Percentiles rank a stretch among this genome's conserved stretches.
Conservation (phyloP, 2,329 filamentous ascomycete species). For the Beauveria varroae region DNA sequence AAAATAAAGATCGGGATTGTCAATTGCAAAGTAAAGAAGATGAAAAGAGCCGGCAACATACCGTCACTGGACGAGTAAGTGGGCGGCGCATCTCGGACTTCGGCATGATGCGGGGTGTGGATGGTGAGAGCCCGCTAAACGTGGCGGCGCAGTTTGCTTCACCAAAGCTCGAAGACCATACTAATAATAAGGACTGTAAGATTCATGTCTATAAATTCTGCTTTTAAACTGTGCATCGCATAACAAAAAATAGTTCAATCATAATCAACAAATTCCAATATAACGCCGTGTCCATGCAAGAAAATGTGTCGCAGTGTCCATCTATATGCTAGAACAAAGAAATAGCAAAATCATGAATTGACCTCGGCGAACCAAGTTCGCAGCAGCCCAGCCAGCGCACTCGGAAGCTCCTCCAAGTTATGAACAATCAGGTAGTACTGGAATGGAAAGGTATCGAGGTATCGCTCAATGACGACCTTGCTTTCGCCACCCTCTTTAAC, state of each 20-base stretch:
- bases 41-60: neutral
- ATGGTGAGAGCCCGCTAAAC: neutral
- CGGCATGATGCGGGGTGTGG: neutral
- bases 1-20: no score
- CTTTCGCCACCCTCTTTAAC: conserved; percentile 57
- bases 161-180: neutral
- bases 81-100: neutral
- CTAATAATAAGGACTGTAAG: neutral
- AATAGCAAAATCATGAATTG: conserved; percentile 28
- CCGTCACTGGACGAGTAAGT: neutral
- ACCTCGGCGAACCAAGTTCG: conserved; percentile 91
- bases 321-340: conserved; percentile 1
- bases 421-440: conserved; percentile 94
- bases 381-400: conserved; percentile 77
- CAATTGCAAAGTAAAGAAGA: no score
- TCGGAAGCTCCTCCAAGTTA: conserved; percentile 83
- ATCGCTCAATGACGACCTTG: conserved; percentile 75
- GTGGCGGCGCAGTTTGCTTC: neutral
- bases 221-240: neutral
- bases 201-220: neutral
- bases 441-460: conserved; percentile 94
- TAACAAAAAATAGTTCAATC: neutral
- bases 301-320: neutral
- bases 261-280: neutral
- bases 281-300: conserved; percentile 10